phyloP scores from a whole-genome alignment of 2,329 filamentous ascomycete genomes.

The Fusarium anthophilum region DNA sequence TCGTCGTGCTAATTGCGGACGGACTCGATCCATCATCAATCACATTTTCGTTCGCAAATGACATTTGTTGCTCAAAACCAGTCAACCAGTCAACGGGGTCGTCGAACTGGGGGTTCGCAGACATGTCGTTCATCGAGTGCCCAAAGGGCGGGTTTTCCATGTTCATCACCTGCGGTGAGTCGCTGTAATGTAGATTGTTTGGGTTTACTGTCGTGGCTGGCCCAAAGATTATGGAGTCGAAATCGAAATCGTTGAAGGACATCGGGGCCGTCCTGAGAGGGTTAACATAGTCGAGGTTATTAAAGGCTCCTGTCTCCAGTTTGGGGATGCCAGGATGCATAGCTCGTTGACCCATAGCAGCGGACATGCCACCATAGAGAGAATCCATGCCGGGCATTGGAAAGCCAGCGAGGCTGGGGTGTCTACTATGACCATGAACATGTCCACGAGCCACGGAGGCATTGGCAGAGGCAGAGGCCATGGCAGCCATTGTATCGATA shows the following conservation, averaged over 20 bases:
- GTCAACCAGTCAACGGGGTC: constrained; percentile 85
- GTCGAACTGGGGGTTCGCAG: constrained; percentile 70
- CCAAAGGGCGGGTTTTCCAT: constrained; percentile 72
- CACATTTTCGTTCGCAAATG: constrained; percentile 79
- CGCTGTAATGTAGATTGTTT: constrained; percentile 83
- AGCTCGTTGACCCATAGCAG: constrained; percentile 72
- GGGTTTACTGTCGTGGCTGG: constrained; percentile 74
- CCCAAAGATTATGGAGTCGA: constrained; percentile 70
- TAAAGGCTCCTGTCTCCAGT: constrained; percentile 80
- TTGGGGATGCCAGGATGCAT: constrained; percentile 77
- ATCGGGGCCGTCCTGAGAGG: constrained; percentile 79
- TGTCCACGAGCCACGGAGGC: constrained; percentile 60
- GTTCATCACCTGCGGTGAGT: constrained; percentile 74
- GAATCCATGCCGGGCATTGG: constrained; percentile 67
- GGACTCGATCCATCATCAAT: constrained; percentile 95
- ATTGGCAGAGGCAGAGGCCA: constrained; percentile 68
- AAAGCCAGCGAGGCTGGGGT: constrained; percentile 78
- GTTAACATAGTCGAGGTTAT: constrained; percentile 69
- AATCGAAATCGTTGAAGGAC: constrained; percentile 66
- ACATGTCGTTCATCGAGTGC: constrained; percentile 66
- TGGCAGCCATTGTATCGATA: constrained; percentile 79
- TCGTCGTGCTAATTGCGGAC: constrained; percentile 93
- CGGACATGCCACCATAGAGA: constrained; percentile 78
- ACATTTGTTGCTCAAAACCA: constrained; percentile 81
- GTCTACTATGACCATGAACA: constrained; percentile 69